These are phyloP conservation scores for Marasmius fiardii DNA, from an alignment of 1,284 basidiomycete genomes.

Conservation along the genomic window DNA sequence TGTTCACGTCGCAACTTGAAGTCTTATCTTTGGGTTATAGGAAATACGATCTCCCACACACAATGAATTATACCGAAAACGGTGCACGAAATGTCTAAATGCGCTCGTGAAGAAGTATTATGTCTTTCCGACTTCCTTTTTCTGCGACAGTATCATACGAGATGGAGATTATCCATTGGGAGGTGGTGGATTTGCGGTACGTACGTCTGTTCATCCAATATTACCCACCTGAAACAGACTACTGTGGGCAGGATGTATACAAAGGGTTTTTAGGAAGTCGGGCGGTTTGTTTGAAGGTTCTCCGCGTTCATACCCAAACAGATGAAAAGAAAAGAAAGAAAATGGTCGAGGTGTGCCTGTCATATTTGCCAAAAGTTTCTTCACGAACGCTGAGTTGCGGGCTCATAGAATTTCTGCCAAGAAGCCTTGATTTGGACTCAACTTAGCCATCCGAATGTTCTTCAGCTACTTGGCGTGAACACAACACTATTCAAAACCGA, in stretches of 20 bases:
- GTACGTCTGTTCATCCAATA: slow-evolving; percentile 12
- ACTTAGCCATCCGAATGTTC: slow-evolving; percentile 11
- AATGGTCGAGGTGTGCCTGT: background rate
- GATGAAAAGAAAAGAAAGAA: slow-evolving; percentile 2
- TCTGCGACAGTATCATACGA: background rate
- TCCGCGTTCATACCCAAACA: slow-evolving; percentile 1
- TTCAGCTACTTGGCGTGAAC: slow-evolving; percentile 11
- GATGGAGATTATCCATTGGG: background rate
- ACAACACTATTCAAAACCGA: no score
- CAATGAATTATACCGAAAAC: background rate
- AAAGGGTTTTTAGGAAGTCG: background rate
- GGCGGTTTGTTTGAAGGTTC: slow-evolving; percentile 10
- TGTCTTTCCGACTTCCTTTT: background rate
- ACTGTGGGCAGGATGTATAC: slow-evolving; percentile 9
- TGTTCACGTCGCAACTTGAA: background rate
- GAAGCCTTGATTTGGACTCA: slow-evolving; percentile 12
- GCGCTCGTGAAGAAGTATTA: background rate
- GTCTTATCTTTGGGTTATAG: background rate
- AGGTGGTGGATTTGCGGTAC: slow-evolving; percentile 27
- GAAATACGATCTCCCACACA: background rate
- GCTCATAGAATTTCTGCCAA: slow-evolving; percentile 5
- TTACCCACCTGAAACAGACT: slow-evolving; percentile 4
- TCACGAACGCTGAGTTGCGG: background rate
- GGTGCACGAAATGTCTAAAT: background rate
- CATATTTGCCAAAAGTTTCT: background rate